Percentiles rank a stretch among this genome's conserved stretches.
phyloP scores from a whole-genome alignment of 1,284 basidiomycete species.

The Ganoderma sinense region DNA sequence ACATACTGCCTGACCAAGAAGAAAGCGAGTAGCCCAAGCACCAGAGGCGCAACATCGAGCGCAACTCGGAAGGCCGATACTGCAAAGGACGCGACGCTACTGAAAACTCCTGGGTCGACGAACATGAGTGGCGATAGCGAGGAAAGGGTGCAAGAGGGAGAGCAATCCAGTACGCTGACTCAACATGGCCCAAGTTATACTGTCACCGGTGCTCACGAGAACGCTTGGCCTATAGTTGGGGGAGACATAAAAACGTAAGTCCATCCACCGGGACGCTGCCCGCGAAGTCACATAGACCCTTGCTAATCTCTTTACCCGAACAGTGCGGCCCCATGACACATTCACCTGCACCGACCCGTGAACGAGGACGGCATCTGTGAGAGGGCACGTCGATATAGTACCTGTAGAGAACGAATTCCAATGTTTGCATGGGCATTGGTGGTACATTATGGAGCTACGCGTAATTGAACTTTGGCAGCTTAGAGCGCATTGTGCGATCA shows the following conservation, averaged over 20 bases:
- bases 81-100: background rate
- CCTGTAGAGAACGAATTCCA: background rate
- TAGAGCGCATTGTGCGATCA: background rate
- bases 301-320: background rate
- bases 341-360: background rate
- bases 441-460: background rate
- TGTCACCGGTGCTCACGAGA: slow-evolving; percentile 17
- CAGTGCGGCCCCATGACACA: slow-evolving; percentile 1
- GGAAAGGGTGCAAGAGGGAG: background rate
- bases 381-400: too few species aligned
- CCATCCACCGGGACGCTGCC: background rate
- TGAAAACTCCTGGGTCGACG: background rate
- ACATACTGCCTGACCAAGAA: slow-evolving; percentile 20
- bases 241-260: background rate
- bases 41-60: background rate
- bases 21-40: slow-evolving; percentile 9
- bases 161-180: background rate
- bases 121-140: background rate
- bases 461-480: background rate
- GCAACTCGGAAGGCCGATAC: background rate
- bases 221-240: slow-evolving; percentile 9
- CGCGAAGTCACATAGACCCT: slow-evolving; percentile 7
- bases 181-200: slow-evolving; percentile 10
- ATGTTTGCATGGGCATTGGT: background rate
- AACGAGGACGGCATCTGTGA: background rate